Evolutionary conservation across 2,329 filamentous ascomycete genomes (phyloP).

Genomic region (Neofusicoccum kwambonambiense): DNA sequence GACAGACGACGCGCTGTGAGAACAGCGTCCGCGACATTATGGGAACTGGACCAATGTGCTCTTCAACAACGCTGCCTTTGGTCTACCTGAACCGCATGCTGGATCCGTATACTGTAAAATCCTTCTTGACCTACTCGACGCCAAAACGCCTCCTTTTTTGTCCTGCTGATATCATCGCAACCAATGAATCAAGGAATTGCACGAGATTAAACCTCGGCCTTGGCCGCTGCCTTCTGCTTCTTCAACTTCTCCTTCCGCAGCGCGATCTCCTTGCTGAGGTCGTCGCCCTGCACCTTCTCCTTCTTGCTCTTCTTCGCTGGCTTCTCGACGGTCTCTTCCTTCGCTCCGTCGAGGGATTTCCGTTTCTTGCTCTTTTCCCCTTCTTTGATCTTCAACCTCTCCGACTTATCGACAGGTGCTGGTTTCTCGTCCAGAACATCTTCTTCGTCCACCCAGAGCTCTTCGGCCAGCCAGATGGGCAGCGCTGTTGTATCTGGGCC

Average conservation of each 20-base stretch:
- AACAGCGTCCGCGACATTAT: too few species aligned
- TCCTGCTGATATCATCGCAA: conserved; percentile 4
- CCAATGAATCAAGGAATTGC: background rate
- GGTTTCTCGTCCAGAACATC: conserved; percentile 63
- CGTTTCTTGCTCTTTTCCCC: conserved; percentile 18
- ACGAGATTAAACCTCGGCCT: conserved; percentile 3
- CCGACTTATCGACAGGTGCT: conserved; percentile 28
- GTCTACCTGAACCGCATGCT: background rate
- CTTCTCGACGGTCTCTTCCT: conserved; percentile 34
- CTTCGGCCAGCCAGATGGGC: conserved; percentile 91
- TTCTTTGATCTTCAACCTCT: conserved; percentile 16
- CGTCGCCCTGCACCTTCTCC: conserved; percentile 32
- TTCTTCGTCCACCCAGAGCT: conserved; percentile 81
- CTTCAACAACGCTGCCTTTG: background rate
- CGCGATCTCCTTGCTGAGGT: conserved; percentile 23
- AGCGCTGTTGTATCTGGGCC: conserved; percentile 82
- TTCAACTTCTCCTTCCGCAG: conserved; percentile 49
- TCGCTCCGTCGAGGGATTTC: conserved; percentile 13
- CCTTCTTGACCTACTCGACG: conserved; percentile 15
- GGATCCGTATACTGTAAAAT: background rate
- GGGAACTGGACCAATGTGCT: background rate
- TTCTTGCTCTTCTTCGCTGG: conserved; percentile 54
- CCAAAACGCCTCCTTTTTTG: conserved; percentile 14
- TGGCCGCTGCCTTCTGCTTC: conserved; percentile 49
- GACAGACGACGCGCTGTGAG: too few species aligned